Evolutionary conservation across 2,329 filamentous ascomycete genomes (phyloP), one percentile per base, ranked within the genome.

Genomic region (Paraphoma chrysanthemicola): DNA sequence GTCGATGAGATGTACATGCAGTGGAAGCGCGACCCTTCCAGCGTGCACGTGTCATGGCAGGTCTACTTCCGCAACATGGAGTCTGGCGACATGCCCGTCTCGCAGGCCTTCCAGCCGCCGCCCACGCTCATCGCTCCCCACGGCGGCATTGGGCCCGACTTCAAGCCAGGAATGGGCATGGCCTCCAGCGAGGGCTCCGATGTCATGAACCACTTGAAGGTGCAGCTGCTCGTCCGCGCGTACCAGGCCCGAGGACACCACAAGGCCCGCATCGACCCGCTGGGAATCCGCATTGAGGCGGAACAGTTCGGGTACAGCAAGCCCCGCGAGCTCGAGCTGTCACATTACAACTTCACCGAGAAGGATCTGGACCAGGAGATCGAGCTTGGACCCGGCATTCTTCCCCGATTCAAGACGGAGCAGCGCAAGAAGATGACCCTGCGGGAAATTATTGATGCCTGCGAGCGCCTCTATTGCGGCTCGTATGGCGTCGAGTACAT

Each of bases 41-140:
- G 92, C 75, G 95, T 99, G 57, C 95, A 99, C 80, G 86, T 97
- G 71, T 99, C 95, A 78, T 99, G 95, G 95, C 94, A 97, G 82
- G 89, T 96, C 76, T 99, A 99, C 86, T 99, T 99, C 86, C 92
- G 89, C 82, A 99, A 99, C 82, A 97, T 99, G 91, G 95, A 99
- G 84, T 91, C 88, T 66, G 95, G 95, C 78, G 91, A 95, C 74
- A 98, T 99, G 92, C 94, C 94, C 76, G 92, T 96, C 76, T 95
- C 94, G 62, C 91, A 96, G 81, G 95, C 95, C 68, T 99, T 99
- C 84, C 93, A 93, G 66, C 93, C 95, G 66, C 95, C 95, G 45
- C 95, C 95, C 14, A 97, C 91, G 68, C 88, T 99, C 67, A 89
- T 98, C 53, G 87, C 88, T 66, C 90, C 92, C 50, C 88, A 89